These are phyloP conservation scores for Alternaria tenuissima DNA, from an alignment of 2,329 filamentous ascomycete genomes.

Conservation along the genomic window DNA sequence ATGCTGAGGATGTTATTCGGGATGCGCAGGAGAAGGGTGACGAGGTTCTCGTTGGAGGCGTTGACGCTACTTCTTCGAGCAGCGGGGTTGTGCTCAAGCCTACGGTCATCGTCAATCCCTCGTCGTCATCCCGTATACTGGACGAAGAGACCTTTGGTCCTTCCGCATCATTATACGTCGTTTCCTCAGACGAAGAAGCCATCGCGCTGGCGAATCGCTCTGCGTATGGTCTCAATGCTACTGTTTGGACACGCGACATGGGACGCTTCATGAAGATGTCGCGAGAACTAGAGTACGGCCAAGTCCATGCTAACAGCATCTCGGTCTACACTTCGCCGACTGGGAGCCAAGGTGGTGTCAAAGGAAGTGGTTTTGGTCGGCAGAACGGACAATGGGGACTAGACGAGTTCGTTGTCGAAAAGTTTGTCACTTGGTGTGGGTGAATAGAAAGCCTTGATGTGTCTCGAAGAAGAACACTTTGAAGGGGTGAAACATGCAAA, in stretches of 20 bases:
- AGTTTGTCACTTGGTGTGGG: slow-evolving; percentile 47
- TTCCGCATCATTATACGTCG: slow-evolving; percentile 70
- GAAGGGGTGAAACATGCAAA: neutral
- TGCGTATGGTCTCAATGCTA: slow-evolving; percentile 75
- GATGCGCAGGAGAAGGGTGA: slow-evolving; percentile 61
- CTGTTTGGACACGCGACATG: slow-evolving; percentile 71
- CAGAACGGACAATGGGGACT: slow-evolving; percentile 54
- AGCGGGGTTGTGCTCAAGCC: slow-evolving; percentile 64
- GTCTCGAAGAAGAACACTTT: neutral
- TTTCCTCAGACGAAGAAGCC: slow-evolving; percentile 73
- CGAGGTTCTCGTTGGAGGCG: slow-evolving; percentile 57
- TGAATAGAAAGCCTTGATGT: neutral
- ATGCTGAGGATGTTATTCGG: slow-evolving; percentile 54
- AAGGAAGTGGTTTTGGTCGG: slow-evolving; percentile 56
- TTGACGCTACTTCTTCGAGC: slow-evolving; percentile 46
- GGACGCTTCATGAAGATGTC: slow-evolving; percentile 59
- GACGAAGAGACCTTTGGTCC: slow-evolving; percentile 79
- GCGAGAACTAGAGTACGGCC: slow-evolving; percentile 55
- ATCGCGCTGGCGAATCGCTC: slow-evolving; percentile 81
- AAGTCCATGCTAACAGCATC: slow-evolving; percentile 58
- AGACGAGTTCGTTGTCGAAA: slow-evolving; percentile 53
- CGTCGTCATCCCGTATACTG: slow-evolving; percentile 74
- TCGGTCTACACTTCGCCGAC: slow-evolving; percentile 55
- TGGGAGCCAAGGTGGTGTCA: slow-evolving; percentile 57
- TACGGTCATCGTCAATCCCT: slow-evolving; percentile 67